Percentiles rank a stretch among this genome's conserved stretches.
phyloP scores from a whole-genome alignment of 2,329 filamentous ascomycete genomes.

The Botrytis hyacinthi region DNA sequence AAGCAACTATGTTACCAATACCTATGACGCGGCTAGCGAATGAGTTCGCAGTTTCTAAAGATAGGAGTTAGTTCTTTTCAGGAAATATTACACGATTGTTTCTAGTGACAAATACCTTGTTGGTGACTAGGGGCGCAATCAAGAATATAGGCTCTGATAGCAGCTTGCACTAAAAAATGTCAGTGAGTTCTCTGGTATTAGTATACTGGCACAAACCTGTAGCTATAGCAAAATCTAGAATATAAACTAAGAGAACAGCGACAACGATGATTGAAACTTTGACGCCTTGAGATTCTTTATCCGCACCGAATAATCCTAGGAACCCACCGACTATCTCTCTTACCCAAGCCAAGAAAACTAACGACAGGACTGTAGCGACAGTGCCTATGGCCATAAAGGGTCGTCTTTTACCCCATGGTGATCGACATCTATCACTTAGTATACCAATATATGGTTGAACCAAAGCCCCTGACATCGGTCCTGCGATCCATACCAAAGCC shows the following conservation, averaged over 20 bases:
- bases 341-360: constrained; percentile 72
- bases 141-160: constrained; percentile 86
- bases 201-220: constrained; percentile 57
- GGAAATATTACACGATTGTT: neutral
- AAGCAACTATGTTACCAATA: constrained; percentile 87
- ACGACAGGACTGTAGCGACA: constrained; percentile 62
- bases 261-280: constrained; percentile 68
- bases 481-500: constrained; percentile 82
- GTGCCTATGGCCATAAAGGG: constrained; percentile 77
- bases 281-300: constrained; percentile 61
- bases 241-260: constrained; percentile 83
- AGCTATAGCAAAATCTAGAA: constrained; percentile 93
- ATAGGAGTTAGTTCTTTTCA: neutral
- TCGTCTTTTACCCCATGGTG: constrained; percentile 73
- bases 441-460: constrained; percentile 84
- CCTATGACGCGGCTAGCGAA: constrained; percentile 89
- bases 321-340: constrained; percentile 68
- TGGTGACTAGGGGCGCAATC: constrained; percentile 91
- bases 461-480: constrained; percentile 72
- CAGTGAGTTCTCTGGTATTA: constrained; percentile 15
- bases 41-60: constrained; percentile 68
- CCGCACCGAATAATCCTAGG: constrained; percentile 67
- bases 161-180: constrained; percentile 69
- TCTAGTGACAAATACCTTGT: constrained; percentile 52
- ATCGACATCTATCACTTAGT: constrained; percentile 73